phyloP scores from a whole-genome alignment of 2,329 filamentous ascomycete species.

The Juglanconis oblonga region DNA sequence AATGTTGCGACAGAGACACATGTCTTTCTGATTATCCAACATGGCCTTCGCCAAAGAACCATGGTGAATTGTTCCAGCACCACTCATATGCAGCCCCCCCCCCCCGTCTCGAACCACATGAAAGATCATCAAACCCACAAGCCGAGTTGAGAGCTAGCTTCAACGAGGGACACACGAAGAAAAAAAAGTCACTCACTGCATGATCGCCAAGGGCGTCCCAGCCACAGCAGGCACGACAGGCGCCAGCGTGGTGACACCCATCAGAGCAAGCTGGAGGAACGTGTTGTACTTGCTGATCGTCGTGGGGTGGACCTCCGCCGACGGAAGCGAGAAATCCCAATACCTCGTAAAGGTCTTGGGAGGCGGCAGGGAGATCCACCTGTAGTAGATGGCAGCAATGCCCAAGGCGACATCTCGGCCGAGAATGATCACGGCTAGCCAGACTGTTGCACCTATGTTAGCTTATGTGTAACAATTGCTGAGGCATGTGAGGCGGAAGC shows the following conservation, averaged over 20 bases:
- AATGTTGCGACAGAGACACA: no score
- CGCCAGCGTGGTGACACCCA: constrained; percentile 78
- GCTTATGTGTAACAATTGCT: not conserved
- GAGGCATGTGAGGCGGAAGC: no score
- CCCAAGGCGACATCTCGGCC: constrained; percentile 82
- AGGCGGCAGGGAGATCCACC: constrained; percentile 88
- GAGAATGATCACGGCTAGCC: constrained; percentile 85
- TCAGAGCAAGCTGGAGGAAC: constrained; percentile 80
- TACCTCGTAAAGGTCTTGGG: constrained; percentile 91
- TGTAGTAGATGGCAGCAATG: constrained; percentile 87
- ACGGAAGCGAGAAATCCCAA: constrained; percentile 95
- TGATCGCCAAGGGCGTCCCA: constrained; percentile 51
- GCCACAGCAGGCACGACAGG: constrained; percentile 67
- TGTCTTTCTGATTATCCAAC: no score
- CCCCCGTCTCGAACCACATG: no score
- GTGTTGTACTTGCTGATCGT: constrained; percentile 91
- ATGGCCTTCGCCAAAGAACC: no score
- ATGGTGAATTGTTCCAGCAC: no score
- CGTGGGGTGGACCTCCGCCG: constrained; percentile 79
- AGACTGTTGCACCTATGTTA: constrained; percentile 50
- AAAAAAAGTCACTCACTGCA: constrained; percentile 55
- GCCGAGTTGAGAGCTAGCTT: not conserved
- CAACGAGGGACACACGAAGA: not conserved
- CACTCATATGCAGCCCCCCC: no score
- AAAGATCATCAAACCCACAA: no score